These are phyloP conservation scores for Cyamopsis tetragonoloba DNA, from an alignment of 306 rosid species.

Conservation along the genomic window DNA sequence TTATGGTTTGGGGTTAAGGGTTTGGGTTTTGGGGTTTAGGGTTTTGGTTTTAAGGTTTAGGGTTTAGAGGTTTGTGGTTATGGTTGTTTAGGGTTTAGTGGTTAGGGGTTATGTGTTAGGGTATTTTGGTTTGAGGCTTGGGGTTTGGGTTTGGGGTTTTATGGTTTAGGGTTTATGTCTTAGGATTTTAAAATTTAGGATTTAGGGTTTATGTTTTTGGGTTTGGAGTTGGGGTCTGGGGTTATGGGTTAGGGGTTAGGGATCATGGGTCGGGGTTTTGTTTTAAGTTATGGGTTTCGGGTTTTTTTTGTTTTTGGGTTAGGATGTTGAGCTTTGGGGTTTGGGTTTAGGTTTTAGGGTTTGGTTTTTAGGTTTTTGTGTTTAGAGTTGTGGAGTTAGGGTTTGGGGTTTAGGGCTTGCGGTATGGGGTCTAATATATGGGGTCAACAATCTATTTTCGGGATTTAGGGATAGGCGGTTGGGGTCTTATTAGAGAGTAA, in stretches of 20 bases:
- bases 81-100: too few species aligned
- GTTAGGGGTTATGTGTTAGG: too few species aligned
- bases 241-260: neutral
- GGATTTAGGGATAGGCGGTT: slow-evolving; percentile 11
- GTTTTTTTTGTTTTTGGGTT: neutral
- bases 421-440: neutral
- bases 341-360: neutral
- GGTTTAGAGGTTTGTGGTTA: too few species aligned
- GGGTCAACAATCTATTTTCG: neutral
- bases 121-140: too few species aligned
- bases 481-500: too few species aligned
- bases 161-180: neutral
- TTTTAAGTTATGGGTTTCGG: neutral
- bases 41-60: too few species aligned
- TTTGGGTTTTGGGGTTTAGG: too few species aligned
- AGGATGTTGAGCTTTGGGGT: neutral
- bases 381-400: too few species aligned
- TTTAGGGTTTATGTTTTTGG: neutral
- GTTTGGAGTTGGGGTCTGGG: neutral
- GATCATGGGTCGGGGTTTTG: neutral
- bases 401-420: neutral
- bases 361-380: neutral
- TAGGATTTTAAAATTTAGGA: slow-evolving; percentile 3
- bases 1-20: slow-evolving; percentile 13
- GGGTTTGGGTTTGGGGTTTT: too few species aligned